Conservation (phyloP, 2,329 filamentous ascomycete genomes). For the Nothophoma quercina region DNA sequence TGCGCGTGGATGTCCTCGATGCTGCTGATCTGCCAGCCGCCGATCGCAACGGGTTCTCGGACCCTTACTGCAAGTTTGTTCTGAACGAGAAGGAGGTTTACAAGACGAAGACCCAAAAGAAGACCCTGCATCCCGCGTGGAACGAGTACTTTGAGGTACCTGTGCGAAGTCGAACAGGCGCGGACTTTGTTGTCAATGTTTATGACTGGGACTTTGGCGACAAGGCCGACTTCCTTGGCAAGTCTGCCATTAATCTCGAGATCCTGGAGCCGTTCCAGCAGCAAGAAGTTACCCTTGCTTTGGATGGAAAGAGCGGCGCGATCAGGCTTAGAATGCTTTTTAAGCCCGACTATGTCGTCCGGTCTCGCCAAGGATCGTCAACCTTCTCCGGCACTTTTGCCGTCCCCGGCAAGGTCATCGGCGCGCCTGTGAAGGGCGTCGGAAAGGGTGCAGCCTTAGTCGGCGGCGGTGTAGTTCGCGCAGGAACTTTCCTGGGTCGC, state of each 20-base stretch:
- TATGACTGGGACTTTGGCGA: conserved; percentile 98
- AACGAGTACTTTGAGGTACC: conserved; percentile 93
- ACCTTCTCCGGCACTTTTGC: conserved; percentile 93
- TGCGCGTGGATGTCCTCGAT: conserved; percentile 92
- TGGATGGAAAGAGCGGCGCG: conserved; percentile 89
- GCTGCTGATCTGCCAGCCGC: conserved; percentile 88
- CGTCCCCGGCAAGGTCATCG: conserved; percentile 86
- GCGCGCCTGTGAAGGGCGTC: conserved; percentile 92
- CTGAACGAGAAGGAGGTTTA: conserved; percentile 88
- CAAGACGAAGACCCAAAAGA: conserved; percentile 97
- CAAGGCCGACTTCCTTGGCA: conserved; percentile 89
- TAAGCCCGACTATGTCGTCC: conserved; percentile 88
- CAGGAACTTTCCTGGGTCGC: conserved; percentile 87
- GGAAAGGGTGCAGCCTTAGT: conserved; percentile 76
- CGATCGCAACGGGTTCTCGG: conserved; percentile 95
- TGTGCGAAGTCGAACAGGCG: conserved; percentile 82
- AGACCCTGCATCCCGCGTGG: conserved; percentile 93
- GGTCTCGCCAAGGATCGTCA: conserved; percentile 85
- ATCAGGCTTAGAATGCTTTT: conserved; percentile 87
- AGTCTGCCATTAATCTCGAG: conserved; percentile 76
- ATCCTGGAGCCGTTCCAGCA: conserved; percentile 84
- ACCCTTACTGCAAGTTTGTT: conserved; percentile 95
- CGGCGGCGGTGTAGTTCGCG: conserved; percentile 83
- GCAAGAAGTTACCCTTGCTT: conserved; percentile 74
- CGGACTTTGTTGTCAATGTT: conserved; percentile 82